Base-by-base conservation (phyloP, 139 green algal species). In the Tetraselmis chui region DNA sequence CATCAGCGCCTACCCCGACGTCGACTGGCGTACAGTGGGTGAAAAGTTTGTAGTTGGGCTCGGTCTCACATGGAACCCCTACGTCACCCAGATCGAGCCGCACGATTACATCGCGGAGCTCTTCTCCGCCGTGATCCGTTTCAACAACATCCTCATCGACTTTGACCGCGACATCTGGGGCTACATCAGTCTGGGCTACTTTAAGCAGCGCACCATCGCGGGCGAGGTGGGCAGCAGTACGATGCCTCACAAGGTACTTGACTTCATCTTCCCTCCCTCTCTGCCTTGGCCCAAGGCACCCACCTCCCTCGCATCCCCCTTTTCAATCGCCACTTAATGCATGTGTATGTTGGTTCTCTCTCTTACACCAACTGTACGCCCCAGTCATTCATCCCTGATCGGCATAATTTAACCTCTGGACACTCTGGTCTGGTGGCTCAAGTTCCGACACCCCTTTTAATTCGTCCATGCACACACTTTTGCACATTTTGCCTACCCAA, bases 171-270 rank as follows among this genome's bases (percentile, higher is more conserved):
- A 99, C 83, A 76, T 98, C 31, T 99, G 97, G 97, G 89, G 89
- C 59, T 99, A 99, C 91, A 98, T 99, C 87, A 96, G 90, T n/a
- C 85, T 98, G 76, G 95, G 95, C 32, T 99, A 98, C 91, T 99
- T 99, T 91, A 94, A 93, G 87, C 92, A 95, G 86, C 82, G 85
- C 59, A 94, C 91, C 11, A 89, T 94, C 32, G 91, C 89, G 2
- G 94, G 93, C 22, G 92, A 97, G 89, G 94, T 99, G 0, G 96
- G 96, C 22, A 97, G 92, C 45, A 96, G 90, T 76, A 99, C 96
- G 27, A 99, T 99, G 96, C 96, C 96, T 0, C 96, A 99, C 90
- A 99, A 99, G 91, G n/a, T n/a, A n/a, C n/a, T n/a, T n/a, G n/a
- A n/a, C n/a, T n/a, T n/a, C n/a, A n/a, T n/a, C n/a, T n/a, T n/a